These are phyloP conservation scores for Sphaerostilbella broomeana DNA, from an alignment of 2,329 filamentous ascomycete genomes.

Conservation along the genomic window DNA sequence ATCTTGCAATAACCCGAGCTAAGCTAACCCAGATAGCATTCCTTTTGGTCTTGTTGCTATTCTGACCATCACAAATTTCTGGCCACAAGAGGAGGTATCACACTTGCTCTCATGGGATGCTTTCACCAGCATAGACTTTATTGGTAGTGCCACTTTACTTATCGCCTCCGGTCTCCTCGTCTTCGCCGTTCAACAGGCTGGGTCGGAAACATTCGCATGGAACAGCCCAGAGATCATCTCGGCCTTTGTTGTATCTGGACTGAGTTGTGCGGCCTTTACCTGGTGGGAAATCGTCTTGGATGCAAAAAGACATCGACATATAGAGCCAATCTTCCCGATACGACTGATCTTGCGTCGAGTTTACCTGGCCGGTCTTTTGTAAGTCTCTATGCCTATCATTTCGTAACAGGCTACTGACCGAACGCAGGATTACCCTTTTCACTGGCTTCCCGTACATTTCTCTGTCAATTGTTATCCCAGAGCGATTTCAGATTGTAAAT, in stretches of 20 bases:
- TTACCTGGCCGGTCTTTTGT: conserved; percentile 46
- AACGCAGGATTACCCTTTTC: conserved; percentile 46
- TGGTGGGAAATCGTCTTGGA: conserved; percentile 45
- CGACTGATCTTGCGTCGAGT: conserved; percentile 41
- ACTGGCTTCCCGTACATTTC: conserved; percentile 53
- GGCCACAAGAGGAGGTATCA: conserved; percentile 33
- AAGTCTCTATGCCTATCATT: conserved; percentile 18
- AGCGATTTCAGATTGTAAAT: conserved; percentile 55
- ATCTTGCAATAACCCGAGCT: neutral
- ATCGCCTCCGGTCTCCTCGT: conserved; percentile 48
- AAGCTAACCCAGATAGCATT: conserved; percentile 31
- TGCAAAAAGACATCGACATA: conserved; percentile 27
- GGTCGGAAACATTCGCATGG: conserved; percentile 47
- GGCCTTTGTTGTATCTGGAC: conserved; percentile 39
- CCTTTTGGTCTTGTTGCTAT: conserved; percentile 43
- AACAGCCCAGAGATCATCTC: conserved; percentile 43
- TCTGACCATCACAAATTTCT: conserved; percentile 40
- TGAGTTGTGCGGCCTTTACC: conserved; percentile 44
- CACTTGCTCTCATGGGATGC: conserved; percentile 34
- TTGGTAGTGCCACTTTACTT: conserved; percentile 45
- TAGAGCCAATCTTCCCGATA: conserved; percentile 52
- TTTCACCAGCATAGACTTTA: conserved; percentile 44
- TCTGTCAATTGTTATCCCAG: conserved; percentile 52
- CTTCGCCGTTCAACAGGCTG: conserved; percentile 51
- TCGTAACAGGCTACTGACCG: conserved; percentile 13